phyloP scores from a whole-genome alignment of 2,329 filamentous ascomycete genomes.

The Fusarium sp. region DNA sequence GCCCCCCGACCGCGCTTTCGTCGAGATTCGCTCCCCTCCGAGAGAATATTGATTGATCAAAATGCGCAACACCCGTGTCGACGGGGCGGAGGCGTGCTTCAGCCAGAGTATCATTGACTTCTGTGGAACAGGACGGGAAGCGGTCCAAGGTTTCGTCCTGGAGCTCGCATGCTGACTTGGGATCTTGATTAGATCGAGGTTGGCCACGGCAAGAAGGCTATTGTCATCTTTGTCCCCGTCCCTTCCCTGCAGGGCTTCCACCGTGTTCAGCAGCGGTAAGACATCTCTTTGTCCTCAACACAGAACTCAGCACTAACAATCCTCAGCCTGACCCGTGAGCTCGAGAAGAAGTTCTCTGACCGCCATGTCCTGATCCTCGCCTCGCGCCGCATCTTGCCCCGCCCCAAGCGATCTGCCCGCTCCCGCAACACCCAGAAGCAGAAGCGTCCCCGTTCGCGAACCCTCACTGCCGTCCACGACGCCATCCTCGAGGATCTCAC shows the following conservation, averaged over 20 bases:
- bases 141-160: constrained; percentile 77
- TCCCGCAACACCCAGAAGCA: constrained; percentile 96
- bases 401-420: constrained; percentile 97
- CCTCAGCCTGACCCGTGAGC: constrained; percentile 93
- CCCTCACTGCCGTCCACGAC: constrained; percentile 98
- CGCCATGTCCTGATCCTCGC: constrained; percentile 99
- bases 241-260: constrained; percentile 98
- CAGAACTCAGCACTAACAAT: constrained; percentile 31
- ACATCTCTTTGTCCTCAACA: constrained; percentile 32
- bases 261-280: constrained; percentile 99
- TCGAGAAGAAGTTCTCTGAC: constrained; percentile 99
- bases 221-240: constrained; percentile 99
- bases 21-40: constrained; percentile 41
- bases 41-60: constrained; percentile 23
- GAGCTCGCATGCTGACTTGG: constrained; percentile 81
- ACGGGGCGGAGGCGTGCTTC: constrained; percentile 44
- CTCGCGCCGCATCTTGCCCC: constrained; percentile 97
- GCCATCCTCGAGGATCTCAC: constrained; percentile 97
- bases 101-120: constrained; percentile 56
- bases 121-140: constrained; percentile 78
- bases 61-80: constrained; percentile 37
- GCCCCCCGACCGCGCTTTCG: constrained; percentile 38
- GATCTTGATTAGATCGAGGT: constrained; percentile 92
- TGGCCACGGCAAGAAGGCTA: constrained; percentile 99
- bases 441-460: constrained; percentile 98